These are phyloP conservation scores for Diplosphaera chodatii DNA, from an alignment of 139 green algal genomes.

Conservation along the genomic window DNA sequence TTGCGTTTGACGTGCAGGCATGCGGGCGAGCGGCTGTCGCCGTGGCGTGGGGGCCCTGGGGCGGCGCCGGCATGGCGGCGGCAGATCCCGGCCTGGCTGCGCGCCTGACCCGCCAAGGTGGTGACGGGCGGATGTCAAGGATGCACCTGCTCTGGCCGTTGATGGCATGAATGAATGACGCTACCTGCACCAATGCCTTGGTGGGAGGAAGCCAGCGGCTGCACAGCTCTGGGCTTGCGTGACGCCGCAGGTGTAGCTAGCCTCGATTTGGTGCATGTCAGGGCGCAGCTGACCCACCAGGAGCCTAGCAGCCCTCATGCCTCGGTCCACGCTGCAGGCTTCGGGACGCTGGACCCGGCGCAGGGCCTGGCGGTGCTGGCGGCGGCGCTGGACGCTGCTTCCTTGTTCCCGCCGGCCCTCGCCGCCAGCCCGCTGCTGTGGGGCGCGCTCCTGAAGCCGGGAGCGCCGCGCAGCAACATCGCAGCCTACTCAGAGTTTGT, in stretches of 20 bases:
- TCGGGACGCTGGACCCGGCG: constrained; percentile 35
- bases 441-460: neutral
- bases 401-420: neutral
- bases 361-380: constrained; percentile 45
- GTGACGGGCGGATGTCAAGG: neutral
- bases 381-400: neutral
- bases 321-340: constrained; percentile 10
- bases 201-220: no score
- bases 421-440: constrained; percentile 7
- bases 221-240: no score
- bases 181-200: no score
- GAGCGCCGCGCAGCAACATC: neutral
- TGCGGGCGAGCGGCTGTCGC: constrained; percentile 5
- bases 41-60: constrained; percentile 42
- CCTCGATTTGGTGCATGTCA: no score
- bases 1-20: neutral
- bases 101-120: constrained; percentile 27
- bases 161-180: no score
- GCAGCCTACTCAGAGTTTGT: neutral
- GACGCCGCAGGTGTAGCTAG: no score
- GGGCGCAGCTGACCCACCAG: no score
- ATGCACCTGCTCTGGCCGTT: no score
- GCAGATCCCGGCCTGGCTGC: constrained; percentile 21
- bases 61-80: constrained; percentile 19
- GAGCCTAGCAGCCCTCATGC: neutral